Percentiles rank a stretch among this genome's conserved stretches.
phyloP scores from a whole-genome alignment of 441 rosid species.

The Pelargonium fulgidum region DNA sequence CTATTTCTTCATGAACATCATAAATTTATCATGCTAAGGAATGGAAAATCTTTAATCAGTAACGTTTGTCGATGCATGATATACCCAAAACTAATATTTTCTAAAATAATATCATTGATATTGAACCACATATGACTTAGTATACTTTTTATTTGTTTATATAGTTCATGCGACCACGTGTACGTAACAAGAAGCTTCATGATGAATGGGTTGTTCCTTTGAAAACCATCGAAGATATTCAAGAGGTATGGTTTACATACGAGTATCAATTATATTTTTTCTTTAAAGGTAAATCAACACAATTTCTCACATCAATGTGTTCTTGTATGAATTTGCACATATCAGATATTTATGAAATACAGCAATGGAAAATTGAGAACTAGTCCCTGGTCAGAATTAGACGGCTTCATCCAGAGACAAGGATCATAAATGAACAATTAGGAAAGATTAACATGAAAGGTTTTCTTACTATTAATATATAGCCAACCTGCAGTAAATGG shows the following conservation, averaged over 20 bases:
- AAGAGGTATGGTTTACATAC: constrained; percentile 45
- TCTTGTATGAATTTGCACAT: constrained; percentile 17
- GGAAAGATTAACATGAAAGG: constrained; percentile 81
- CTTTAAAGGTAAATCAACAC: background rate
- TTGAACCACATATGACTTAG: no score
- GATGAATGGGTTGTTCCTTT: constrained; percentile 77
- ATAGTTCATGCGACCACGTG: constrained; percentile 81
- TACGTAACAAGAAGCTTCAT: constrained; percentile 84
- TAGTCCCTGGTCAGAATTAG: constrained; percentile 94
- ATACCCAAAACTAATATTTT: background rate
- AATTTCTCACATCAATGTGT: background rate
- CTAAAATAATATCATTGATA: no score
- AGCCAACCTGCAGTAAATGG: constrained; percentile 87
- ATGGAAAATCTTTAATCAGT: no score
- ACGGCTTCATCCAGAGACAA: constrained; percentile 88
- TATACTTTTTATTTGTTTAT: background rate
- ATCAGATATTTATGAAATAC: constrained; percentile 68
- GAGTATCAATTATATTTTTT: constrained; percentile 6
- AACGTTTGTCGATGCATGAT: background rate
- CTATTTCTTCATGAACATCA: background rate
- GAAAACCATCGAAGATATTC: constrained; percentile 62
- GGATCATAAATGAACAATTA: constrained; percentile 70
- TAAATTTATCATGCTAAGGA: no score
- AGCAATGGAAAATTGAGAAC: constrained; percentile 78
- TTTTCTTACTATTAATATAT: constrained; percentile 88